phyloP scores from a whole-genome alignment of 1,284 basidiomycete species.

The Mixia osmundae region DNA sequence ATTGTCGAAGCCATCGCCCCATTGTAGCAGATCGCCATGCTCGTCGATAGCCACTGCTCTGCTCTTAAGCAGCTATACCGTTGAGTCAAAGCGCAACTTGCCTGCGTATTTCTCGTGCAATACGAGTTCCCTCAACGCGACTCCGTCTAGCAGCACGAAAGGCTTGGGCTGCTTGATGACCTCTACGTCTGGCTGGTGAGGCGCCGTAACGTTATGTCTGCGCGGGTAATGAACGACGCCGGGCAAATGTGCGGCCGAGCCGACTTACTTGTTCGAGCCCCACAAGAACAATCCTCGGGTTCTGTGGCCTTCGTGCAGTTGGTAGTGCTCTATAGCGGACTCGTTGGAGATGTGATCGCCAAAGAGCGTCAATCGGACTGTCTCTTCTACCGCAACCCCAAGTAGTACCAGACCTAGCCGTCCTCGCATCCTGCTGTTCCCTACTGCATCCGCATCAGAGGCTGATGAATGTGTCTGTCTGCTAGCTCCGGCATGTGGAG shows the following conservation, averaged over 20 bases:
- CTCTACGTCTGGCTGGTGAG: slow-evolving; percentile 6
- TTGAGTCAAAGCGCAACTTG: background rate
- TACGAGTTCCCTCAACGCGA: slow-evolving; percentile 46
- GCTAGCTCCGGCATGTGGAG: too few species aligned
- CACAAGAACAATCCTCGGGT: background rate
- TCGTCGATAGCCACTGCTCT: slow-evolving; percentile 64
- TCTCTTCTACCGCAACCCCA: too few species aligned
- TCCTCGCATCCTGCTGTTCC: too few species aligned
- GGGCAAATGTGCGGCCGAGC: background rate
- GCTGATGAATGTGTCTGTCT: too few species aligned
- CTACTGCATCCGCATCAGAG: too few species aligned
- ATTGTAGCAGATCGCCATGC: slow-evolving; percentile 67
- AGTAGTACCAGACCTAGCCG: too few species aligned
- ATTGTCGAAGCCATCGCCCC: slow-evolving; percentile 41
- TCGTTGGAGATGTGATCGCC: too few species aligned
- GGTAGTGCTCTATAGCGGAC: too few species aligned
- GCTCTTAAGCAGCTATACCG: slow-evolving; percentile 33
- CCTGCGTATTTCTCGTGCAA: slow-evolving; percentile 41
- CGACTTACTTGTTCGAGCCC: background rate
- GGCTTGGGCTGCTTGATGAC: slow-evolving; percentile 12
- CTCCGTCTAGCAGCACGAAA: slow-evolving; percentile 5
- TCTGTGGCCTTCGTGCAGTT: too few species aligned
- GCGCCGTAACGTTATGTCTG: slow-evolving; percentile 11
- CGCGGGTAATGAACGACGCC: background rate
- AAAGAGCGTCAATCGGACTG: too few species aligned